These are phyloP conservation scores for Amoeboaphelidium protococcarum DNA, from an alignment of 371 early-diverging fungal genomes.

Conservation along the genomic window DNA sequence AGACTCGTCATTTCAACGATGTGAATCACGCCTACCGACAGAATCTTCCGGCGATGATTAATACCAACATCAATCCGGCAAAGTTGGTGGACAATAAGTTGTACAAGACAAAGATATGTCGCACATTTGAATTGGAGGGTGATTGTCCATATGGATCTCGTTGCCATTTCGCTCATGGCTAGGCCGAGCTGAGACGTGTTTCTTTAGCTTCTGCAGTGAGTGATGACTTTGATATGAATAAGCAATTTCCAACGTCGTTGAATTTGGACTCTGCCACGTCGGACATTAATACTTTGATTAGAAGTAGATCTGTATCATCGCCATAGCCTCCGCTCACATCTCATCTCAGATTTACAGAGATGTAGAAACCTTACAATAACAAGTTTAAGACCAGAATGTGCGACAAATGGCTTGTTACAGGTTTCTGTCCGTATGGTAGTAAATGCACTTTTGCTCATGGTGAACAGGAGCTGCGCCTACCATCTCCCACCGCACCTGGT, in stretches of 20 bases:
- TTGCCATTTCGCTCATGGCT: constrained; percentile 71
- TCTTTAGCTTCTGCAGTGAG: neutral
- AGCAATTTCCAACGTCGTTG: neutral
- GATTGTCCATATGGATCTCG: constrained; percentile 6
- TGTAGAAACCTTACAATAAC: neutral
- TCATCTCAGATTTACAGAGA: neutral
- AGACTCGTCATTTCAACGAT: no score
- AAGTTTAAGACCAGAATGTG: neutral
- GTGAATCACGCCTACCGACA: no score
- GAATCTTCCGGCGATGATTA: no score
- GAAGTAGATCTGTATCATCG: neutral
- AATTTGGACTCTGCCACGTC: neutral
- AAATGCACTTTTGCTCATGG: neutral
- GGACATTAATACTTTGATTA: neutral
- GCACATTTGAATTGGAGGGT: neutral
- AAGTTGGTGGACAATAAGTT: constrained; percentile 48
- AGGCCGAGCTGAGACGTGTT: neutral
- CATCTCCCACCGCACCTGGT: no score
- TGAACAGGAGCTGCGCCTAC: neutral
- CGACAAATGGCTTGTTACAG: neutral
- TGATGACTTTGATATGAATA: neutral
- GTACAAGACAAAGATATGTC: neutral
- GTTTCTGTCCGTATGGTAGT: neutral
- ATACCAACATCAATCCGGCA: no score
- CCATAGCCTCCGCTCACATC: neutral